Conservation (phyloP, 2,329 filamentous ascomycete genomes). For the Monosporascus cannonballus region DNA sequence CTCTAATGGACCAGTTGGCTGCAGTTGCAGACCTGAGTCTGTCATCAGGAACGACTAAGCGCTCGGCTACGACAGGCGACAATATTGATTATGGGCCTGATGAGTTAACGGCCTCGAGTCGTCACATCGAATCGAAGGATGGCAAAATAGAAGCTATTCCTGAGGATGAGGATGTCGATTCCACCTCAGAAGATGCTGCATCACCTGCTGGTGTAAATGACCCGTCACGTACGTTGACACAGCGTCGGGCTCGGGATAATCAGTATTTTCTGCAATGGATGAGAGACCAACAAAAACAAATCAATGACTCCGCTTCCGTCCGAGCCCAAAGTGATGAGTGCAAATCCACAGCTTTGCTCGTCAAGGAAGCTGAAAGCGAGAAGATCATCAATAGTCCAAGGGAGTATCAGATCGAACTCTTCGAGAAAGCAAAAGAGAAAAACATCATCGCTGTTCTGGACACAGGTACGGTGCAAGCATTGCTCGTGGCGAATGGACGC, state of each 20-base stretch:
- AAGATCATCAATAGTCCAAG: slow-evolving; percentile 70
- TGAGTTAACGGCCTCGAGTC: neutral
- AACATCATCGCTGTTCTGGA: slow-evolving; percentile 93
- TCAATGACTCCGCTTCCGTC: slow-evolving; percentile 4
- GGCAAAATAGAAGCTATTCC: slow-evolving; percentile 11
- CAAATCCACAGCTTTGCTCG: slow-evolving; percentile 27
- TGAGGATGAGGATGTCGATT: slow-evolving; percentile 2
- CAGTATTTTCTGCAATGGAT: slow-evolving; percentile 15
- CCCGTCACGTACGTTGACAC: neutral
- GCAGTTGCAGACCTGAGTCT: neutral
- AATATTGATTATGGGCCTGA: neutral
- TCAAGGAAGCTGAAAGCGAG: slow-evolving; percentile 31
- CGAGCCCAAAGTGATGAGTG: slow-evolving; percentile 14
- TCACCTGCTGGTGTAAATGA: neutral
- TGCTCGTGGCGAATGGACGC: neutral
- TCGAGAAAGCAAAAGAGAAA: slow-evolving; percentile 73
- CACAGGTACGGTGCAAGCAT: slow-evolving; percentile 51
- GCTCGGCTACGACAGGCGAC: neutral
- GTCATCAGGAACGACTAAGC: neutral
- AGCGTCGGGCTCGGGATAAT: slow-evolving; percentile 8
- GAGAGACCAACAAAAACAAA: slow-evolving; percentile 12
- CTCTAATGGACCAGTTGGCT: neutral
- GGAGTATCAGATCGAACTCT: slow-evolving; percentile 89
- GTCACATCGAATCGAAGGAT: slow-evolving; percentile 1
- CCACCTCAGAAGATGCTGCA: slow-evolving; percentile 7